phyloP scores from a whole-genome alignment of 1,284 basidiomycete species.

The Sphagnurus paluster region DNA sequence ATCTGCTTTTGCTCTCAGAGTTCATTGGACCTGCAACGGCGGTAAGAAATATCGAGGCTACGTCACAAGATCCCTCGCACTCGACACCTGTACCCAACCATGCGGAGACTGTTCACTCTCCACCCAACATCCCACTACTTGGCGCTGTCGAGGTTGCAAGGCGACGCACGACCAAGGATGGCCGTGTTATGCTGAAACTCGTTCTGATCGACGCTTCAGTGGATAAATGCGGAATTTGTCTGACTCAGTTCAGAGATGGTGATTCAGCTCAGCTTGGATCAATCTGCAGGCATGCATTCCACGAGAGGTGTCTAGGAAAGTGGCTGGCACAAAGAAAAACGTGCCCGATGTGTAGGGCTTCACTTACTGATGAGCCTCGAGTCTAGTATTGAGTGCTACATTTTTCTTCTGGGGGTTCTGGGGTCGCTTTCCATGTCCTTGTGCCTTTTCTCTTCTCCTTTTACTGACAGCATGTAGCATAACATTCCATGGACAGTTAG shows the following conservation, averaged over 20 bases:
- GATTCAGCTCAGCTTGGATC: constrained; percentile 61
- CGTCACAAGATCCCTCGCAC: background rate
- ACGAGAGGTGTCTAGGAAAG: constrained; percentile 54
- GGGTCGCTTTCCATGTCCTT: no score
- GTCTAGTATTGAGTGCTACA: background rate
- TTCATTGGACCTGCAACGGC: constrained; percentile 57
- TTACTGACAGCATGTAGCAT: background rate
- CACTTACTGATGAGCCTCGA: constrained; percentile 21
- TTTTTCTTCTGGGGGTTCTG: background rate
- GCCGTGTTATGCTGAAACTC: constrained; percentile 78
- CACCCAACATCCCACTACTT: constrained; percentile 40
- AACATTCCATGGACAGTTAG: background rate
- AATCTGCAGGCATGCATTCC: constrained; percentile 73
- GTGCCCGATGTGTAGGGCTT: constrained; percentile 55
- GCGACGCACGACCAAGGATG: constrained; percentile 65
- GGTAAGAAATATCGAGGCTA: constrained; percentile 17
- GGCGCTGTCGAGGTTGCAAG: constrained; percentile 67
- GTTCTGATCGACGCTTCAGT: constrained; percentile 71
- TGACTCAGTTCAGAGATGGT: constrained; percentile 70
- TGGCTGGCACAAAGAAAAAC: constrained; percentile 54
- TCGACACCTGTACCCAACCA: constrained; percentile 14
- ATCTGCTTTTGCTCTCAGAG: constrained; percentile 58
- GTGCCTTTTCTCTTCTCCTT: background rate
- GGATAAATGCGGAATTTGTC: constrained; percentile 79
- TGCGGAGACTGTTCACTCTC: background rate